Conservation (phyloP, 805 yeast species). For the Wickerhamomyces tratensis region DNA sequence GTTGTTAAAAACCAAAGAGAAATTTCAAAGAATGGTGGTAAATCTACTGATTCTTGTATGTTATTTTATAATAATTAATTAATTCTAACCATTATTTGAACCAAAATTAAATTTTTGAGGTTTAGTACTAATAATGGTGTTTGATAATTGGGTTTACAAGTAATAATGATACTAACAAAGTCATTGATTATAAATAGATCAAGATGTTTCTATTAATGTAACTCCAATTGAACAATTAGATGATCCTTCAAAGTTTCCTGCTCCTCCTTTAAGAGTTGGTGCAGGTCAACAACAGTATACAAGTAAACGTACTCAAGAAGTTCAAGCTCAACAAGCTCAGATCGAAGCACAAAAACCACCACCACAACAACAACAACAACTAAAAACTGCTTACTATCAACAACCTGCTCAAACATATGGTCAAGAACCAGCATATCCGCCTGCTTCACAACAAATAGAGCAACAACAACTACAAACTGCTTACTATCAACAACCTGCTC, state of each 20-base stretch:
- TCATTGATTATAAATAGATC: conserved; percentile 4
- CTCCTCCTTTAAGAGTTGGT: conserved; percentile 29
- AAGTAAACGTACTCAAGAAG: conserved; percentile 1
- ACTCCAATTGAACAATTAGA: conserved; percentile 4
- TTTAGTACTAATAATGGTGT: background rate
- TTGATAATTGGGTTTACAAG: background rate
- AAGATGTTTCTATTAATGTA: conserved; percentile 9
- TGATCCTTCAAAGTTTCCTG: conserved; percentile 20
- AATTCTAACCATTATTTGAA: background rate
- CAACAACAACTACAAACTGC: conserved; percentile 1
- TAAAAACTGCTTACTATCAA: conserved; percentile 2
- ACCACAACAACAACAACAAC: conserved; percentile 2
- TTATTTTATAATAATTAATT: no score
- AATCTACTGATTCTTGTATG: conserved; percentile 3
- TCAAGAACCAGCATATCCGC: background rate
- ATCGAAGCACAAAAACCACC: conserved; percentile 6
- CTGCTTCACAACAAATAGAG: background rate
- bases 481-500: background rate
- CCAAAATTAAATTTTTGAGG: no score
- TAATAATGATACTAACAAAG: background rate
- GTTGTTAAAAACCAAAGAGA: conserved; percentile 25
- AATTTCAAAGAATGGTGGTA: conserved; percentile 8
- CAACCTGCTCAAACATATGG: conserved; percentile 1
- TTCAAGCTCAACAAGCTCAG: conserved; percentile 1
- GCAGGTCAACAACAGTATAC: conserved; percentile 26